phyloP scores from a whole-genome alignment of 176 grass and related monocot species.

The Aegilops speltoides region DNA sequence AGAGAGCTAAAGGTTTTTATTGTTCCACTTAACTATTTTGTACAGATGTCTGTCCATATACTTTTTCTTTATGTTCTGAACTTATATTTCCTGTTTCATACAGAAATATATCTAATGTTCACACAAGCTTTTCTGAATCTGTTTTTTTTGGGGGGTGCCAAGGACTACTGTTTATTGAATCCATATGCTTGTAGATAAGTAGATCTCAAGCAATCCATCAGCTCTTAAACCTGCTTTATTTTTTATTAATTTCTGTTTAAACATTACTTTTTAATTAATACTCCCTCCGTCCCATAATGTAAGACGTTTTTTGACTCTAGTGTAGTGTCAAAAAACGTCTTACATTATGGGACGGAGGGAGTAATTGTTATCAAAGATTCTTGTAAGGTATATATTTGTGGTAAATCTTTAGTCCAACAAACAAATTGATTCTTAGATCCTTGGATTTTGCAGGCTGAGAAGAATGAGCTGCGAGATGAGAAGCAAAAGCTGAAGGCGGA shows the following conservation, averaged over 20 bases:
- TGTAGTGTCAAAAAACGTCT: no score
- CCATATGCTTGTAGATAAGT: background rate
- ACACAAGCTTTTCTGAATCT: background rate
- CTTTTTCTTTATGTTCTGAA: background rate
- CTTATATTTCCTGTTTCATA: constrained; percentile 2
- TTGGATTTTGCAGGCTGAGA: constrained; percentile 68
- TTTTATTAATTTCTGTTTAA: background rate
- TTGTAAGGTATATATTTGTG: background rate
- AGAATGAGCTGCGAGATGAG: constrained; percentile 91
- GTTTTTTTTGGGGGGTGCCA: background rate
- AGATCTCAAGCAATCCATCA: background rate
- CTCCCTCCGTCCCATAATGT: no score
- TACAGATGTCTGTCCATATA: background rate
- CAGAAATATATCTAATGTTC: background rate
- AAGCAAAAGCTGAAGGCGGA: constrained; percentile 91
- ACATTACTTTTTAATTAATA: background rate
- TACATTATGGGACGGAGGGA: no score
- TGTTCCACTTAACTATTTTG: background rate
- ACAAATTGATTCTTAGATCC: background rate
- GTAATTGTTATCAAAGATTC: background rate
- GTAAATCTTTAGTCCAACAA: background rate
- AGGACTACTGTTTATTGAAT: background rate
- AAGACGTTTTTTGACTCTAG: no score
- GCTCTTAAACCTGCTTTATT: background rate
- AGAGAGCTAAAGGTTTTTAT: constrained; percentile 93